Evolutionary conservation across 495 filamentous ascomycete genomes (phyloP).

Genomic region (Daldinia vernicosa): DNA sequence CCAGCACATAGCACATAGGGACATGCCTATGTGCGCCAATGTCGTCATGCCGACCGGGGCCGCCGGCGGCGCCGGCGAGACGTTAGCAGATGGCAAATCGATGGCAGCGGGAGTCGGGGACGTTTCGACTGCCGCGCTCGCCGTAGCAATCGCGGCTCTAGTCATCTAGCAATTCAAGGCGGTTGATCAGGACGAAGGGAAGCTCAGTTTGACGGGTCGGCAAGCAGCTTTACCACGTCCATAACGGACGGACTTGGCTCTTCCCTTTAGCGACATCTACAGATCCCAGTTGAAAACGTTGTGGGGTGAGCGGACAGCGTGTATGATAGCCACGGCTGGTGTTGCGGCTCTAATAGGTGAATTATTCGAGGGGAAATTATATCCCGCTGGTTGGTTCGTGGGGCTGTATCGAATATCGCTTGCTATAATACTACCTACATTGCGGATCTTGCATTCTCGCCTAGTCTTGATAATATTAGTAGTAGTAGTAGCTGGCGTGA

Average conservation of each 20-base stretch:
- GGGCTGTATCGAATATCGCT: background rate
- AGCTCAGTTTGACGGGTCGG: background rate
- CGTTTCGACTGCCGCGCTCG: background rate
- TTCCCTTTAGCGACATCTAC: background rate
- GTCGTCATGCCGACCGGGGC: conserved; percentile 12
- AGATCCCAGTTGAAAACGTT: background rate
- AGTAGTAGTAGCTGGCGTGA: conserved; percentile 5
- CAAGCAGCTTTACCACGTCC: background rate
- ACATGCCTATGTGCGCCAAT: conserved; percentile 18
- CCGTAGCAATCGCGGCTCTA: conserved; percentile 12
- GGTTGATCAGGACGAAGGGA: background rate
- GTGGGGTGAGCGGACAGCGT: background rate
- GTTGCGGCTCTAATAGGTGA: background rate
- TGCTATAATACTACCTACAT: conserved; percentile 10
- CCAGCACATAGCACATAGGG: background rate
- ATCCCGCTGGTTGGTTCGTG: background rate
- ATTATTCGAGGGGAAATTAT: conserved; percentile 1
- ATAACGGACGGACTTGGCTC: background rate
- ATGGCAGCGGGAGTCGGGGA: background rate
- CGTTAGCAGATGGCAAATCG: background rate
- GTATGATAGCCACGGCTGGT: conserved; percentile 17
- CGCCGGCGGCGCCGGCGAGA: background rate
- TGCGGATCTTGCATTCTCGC: background rate
- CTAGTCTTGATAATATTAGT: background rate
- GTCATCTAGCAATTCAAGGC: background rate